Percentiles rank a stretch among this genome's conserved stretches.
Conservation (phyloP, 139 green algal species). For the Picochlorum sp. region DNA sequence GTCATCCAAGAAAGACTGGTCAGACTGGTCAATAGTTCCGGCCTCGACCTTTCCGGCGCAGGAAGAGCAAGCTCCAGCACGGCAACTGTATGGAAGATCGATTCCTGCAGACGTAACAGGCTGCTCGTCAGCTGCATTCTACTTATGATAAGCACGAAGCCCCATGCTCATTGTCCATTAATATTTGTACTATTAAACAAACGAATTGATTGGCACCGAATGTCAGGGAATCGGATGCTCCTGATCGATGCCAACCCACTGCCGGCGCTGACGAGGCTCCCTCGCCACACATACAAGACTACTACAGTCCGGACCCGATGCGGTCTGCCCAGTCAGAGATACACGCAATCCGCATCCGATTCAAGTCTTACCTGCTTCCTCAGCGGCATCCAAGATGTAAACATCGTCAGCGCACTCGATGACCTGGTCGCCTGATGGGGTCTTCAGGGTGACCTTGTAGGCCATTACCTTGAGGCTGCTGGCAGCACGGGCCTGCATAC, state of each 20-base stretch:
- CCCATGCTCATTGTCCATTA: not conserved
- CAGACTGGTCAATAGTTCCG: constrained; percentile 68
- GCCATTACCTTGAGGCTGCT: constrained; percentile 23
- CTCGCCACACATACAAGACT: too few species aligned
- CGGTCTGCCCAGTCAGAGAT: not conserved
- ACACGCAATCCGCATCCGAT: not conserved
- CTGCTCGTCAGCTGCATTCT: too few species aligned
- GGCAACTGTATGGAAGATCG: constrained; percentile 81
- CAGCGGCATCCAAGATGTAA: constrained; percentile 77
- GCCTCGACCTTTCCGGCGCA: constrained; percentile 66
- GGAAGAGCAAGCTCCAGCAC: constrained; percentile 71
- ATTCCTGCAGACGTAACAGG: constrained; percentile 27
- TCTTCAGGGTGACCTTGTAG: constrained; percentile 62
- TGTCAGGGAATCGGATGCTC: too few species aligned
- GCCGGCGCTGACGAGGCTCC: too few species aligned
- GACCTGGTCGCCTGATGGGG: constrained; percentile 44
- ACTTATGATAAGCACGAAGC: too few species aligned
- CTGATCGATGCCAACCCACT: too few species aligned
- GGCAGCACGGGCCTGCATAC: not conserved
- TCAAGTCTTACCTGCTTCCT: constrained; percentile 48
- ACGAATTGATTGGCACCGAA: too few species aligned
- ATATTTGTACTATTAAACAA: too few species aligned
- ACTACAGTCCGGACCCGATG: not conserved
- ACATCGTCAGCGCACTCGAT: constrained; percentile 62
- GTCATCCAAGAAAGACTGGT: constrained; percentile 82